Evolutionary conservation across 164 flowering plant species (phyloP), one percentile per base, ranked within the genome.

Genomic region (Cinnamomum chago): DNA sequence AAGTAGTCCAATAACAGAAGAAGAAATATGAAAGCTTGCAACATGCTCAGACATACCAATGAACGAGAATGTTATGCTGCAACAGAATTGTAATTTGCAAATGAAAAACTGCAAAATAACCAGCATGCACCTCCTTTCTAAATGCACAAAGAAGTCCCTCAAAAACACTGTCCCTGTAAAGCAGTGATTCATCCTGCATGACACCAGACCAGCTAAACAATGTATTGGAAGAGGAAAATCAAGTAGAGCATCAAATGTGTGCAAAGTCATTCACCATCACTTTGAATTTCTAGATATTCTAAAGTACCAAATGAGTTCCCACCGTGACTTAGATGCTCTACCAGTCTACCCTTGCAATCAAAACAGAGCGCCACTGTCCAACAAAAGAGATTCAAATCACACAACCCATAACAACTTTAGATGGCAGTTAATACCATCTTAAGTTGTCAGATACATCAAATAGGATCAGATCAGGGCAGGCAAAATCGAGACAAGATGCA

Each of bases 1-100:
- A 47, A 50, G 73, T 74, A 64, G 60, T 47, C 73, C 72, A 66
- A 76, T 80, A 71, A 58, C 62, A 28, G 65, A 65, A 73, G 60
- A 76, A 30, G 7, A 15, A 0, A 71, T 50, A 67, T 52, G 20
- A 52, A 74, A 58, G 51, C 35, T 74, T 62, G 73, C 65, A 58
- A 30, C 76, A 68, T 76, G 68, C 68, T 30, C 25, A 58, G 51
- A 60, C 68, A 24, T 20, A 27, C 22, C 50, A 35, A 33, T 58
- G 50, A 72, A 25, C 24, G 33, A 55, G 64, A 33, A 1, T 3
- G 24, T 28, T 24, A 62, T 64, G 51, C 62, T 35, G 40, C 24
- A 12, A 68, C 14, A 13, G 15, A 60, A 30, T 67, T 75, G 17
- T 17, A 73, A 67, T 25, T 65, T 50, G 28, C 72, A 65, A 58